phyloP scores from a whole-genome alignment of 169 alveolate genomes.

The Plasmodium cynomolgi region DNA sequence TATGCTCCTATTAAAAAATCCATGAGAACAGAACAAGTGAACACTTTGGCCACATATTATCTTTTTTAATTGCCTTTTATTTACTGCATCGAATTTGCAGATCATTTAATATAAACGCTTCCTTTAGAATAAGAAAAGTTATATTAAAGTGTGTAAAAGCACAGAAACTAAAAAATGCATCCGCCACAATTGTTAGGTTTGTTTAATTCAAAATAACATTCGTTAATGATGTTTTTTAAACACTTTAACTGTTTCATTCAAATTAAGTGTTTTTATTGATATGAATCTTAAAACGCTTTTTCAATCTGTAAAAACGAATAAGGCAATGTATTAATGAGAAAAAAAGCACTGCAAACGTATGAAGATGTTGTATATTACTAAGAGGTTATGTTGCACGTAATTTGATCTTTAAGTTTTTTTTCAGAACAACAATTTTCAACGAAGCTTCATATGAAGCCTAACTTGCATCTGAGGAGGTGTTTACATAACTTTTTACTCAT shows the following conservation, averaged over 20 bases:
- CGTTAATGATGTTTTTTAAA: not conserved
- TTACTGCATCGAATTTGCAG: not conserved
- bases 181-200: not conserved
- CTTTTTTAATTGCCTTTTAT: not conserved
- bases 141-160: not conserved
- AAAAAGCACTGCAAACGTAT: slow-evolving; percentile 3
- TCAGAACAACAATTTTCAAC: not conserved
- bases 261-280: not conserved
- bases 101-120: not conserved
- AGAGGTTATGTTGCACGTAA: not conserved
- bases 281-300: not conserved
- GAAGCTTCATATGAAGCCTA: not conserved
- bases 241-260: not conserved
- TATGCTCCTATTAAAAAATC: not conserved
- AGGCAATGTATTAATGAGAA: not conserved
- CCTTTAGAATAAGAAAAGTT: not conserved
- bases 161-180: not conserved
- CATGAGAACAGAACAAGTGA: not conserved
- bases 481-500: not conserved
- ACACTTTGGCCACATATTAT: not conserved
- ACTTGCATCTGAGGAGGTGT: not conserved
- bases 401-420: not conserved
- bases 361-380: not conserved
- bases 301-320: not conserved
- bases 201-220: not conserved